Evolutionary conservation across 1,284 basidiomycete species (phyloP), one percentile per base, ranked within the genome.

Genomic region (Trichosporon asahii): DNA sequence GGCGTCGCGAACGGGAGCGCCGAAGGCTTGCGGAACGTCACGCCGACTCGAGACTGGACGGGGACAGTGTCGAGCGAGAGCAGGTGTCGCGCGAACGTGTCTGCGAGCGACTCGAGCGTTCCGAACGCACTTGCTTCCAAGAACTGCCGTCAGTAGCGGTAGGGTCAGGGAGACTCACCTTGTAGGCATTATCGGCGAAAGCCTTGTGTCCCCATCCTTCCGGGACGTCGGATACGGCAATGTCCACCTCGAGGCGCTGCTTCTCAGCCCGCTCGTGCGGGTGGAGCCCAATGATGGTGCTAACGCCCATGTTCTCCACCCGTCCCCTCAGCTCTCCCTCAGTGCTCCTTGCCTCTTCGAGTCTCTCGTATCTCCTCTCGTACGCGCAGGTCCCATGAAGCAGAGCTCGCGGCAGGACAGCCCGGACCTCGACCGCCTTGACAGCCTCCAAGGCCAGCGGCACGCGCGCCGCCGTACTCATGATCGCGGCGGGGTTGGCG

Each of bases 21-120:
- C 37, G 88, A 88, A 2, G 91, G 91, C 79, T 95, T 95, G 12
- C 89, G 87, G 8, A 90, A 86, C n/a, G 87, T 86, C 29, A 94
- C 86, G 0, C 85, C 87, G 3, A 72, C 68, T 4, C 44, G 55
- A 0, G 64, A 60, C 78, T 64, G 81, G 76, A 55, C 35, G 1
- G 72, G 15, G 5, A 60, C 37, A 1, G 72, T 66, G 29, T 74
- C 77, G 49, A 69, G 71, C 6, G 74, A 49, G 46, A 82, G 76
- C 31, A 85, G 69, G 68, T 83, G 70, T 0, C 85, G 81, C 0
- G 91, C 89, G 15, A 91, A 85, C 11, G 85, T 85, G 7, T 90
- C 89, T 8, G 88, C 87, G 12, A 94, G 85, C 0, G 90, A 88
- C 80, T 95, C 92, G 66, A 94, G 85, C 0, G 92, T 94, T 49